Evolutionary conservation across 2,329 filamentous ascomycete species (phyloP), one percentile per base, ranked within the genome.

Genomic region (Daldinia sp.): DNA sequence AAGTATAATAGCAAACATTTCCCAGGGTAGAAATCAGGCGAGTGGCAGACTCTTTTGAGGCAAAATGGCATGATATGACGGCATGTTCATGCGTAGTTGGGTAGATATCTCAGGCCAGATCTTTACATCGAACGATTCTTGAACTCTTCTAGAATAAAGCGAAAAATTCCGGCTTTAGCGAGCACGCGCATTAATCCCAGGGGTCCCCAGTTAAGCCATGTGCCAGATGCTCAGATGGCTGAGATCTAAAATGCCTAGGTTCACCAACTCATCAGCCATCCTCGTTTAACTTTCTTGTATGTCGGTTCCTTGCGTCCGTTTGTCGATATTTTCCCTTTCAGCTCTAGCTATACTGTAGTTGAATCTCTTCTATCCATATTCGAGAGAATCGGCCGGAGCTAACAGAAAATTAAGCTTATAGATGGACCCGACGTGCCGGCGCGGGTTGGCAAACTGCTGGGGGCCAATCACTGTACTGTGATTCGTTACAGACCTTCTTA

Each of bases 41-140:
- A 69, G 63, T 23, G 35, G 37, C 23, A 55, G 54, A 58, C 39
- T 2, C 53, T 59, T 44, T 33, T 60, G 61, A 67, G 60, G 50
- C 41, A 39, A 62, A 60, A 67, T 71, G 69, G 69, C 55, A 65
- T 60, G 69, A 71, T 71, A 48, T 71, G 67, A 71, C 64, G 59
- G 39, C 55, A 63, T 67, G 50, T 69, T 37, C 55, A 67, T 67
- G 63, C 54, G 58, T 69, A 44, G 60, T n/a, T 62, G 53, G 60
- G 26, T 28, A 64, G 53, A 60, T 37, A 23, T 63, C 55, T 53
- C 60, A 44, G 61, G 55, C 63, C 51, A 67, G 58, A 63, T 63
- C 67, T 57, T 12, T 20, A 48, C 39, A 67, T 71, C 69, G 67
- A 67, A 71, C 44, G 69, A 71, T 67, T 41, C 18, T 63, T 50